Evolutionary conservation across 1,284 basidiomycete genomes (phyloP), one percentile per base, ranked within the genome.

Genomic region (Psilocybe mexicana): DNA sequence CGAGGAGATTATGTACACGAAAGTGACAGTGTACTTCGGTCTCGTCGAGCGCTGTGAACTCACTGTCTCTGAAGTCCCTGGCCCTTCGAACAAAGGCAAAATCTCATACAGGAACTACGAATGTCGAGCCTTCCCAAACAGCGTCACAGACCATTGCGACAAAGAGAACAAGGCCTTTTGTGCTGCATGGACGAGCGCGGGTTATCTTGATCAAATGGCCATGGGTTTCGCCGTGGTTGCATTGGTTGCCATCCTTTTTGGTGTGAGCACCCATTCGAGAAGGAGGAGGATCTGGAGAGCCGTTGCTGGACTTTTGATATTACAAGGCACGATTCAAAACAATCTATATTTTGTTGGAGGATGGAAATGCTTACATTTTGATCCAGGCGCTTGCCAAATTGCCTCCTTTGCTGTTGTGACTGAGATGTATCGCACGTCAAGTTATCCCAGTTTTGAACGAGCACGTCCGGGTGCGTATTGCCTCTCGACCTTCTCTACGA

Each of bases 241-340:
- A 5, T 70, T 88, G 46, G 67, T 80, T 0, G 74, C 86, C 5
- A 77, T 91, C 49, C 64, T 87, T 40, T 78, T 92, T 57, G 89
- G 90, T 3, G 78, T 89, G 10, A 88, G 81, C 65, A 90, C 90
- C 0, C 84, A 84, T 65, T 87, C 87, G 18, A 77, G 88, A 54
- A 77, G 90, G 62, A 77, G 87, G 58, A 81, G 89, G 60, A 85
- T 90, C 44, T 92, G 89, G 89, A 84, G 81, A 67, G 85, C 81
- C 2, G 84, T 86, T 3, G 87, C 86, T 10, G 83, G 80, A 10
- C 70, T 92, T 11, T 75, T 88, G 8, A 70, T 81, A 7, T 65
- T 90, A 23, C 84, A 88, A 64, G 80, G 87, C 87, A 67, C 12
- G 33, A 8, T n/a, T 23, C 45, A 40, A 35, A 55, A 52, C 42